Conservation (phyloP, 352 stramenopile species). For the Phytophthora palmivora region DNA sequence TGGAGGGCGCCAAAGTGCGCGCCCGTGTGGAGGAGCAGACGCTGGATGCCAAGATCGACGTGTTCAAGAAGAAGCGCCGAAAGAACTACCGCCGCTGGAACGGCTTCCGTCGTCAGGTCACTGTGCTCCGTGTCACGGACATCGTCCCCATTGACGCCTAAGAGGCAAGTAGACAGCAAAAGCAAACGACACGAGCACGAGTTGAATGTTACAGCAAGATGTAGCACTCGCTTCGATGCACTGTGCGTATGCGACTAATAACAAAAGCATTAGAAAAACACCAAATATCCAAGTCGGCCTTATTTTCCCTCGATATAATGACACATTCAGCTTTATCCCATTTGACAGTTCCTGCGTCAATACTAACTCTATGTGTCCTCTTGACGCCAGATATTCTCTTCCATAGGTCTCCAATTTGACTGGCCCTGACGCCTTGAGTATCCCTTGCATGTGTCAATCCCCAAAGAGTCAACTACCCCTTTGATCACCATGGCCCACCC, state of each 20-base stretch:
- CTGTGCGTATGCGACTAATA: constrained; percentile 15
- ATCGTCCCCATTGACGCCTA: constrained; percentile 68
- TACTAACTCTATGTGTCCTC: background rate
- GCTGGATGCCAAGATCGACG: constrained; percentile 88
- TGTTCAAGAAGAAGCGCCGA: constrained; percentile 92
- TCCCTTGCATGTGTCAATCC: constrained; percentile 21
- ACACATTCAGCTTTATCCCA: constrained; percentile 9
- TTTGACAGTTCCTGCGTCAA: background rate
- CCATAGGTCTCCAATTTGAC: constrained; percentile 19
- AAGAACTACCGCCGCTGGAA: constrained; percentile 92
- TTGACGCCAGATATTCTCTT: background rate
- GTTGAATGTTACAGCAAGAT: background rate
- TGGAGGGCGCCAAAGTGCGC: constrained; percentile 76
- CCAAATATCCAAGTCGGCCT: too few species aligned
- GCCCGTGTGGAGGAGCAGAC: constrained; percentile 89
- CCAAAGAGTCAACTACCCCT: constrained; percentile 24
- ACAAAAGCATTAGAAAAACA: constrained; percentile 22
- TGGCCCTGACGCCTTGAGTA: constrained; percentile 14
- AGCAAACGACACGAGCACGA: constrained; percentile 3
- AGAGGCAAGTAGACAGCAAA: constrained; percentile 10
- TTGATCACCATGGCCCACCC: constrained; percentile 51
- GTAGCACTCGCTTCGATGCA: background rate
- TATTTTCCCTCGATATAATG: constrained; percentile 1
- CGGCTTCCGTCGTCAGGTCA: constrained; percentile 87
- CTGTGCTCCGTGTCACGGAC: constrained; percentile 84